Percentiles rank a stretch among this genome's conserved stretches.
Conservation (phyloP, 2,329 filamentous ascomycete genomes). For the Penicillium brasilianum region DNA sequence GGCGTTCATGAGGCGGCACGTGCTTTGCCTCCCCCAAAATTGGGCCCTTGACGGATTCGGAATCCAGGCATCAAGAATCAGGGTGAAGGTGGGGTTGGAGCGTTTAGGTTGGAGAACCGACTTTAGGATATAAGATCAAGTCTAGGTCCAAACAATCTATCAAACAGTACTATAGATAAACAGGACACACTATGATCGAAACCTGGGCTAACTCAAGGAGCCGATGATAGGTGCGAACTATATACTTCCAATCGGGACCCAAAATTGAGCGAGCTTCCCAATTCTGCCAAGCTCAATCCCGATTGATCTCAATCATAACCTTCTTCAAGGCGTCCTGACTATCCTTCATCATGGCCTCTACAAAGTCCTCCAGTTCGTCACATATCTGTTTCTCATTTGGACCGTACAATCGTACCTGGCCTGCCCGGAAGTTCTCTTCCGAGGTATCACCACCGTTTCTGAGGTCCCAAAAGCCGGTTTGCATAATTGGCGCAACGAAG, state of each 20-base stretch:
- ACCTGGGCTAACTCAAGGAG: no score
- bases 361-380: slow-evolving; percentile 4
- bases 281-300: neutral
- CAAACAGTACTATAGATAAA: no score
- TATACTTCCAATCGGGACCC: neutral
- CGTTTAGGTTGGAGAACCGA: no score
- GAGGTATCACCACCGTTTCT: neutral
- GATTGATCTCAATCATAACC: neutral
- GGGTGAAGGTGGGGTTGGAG: no score
- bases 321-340: slow-evolving; percentile 6
- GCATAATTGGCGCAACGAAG: neutral
- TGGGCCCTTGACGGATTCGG: neutral
- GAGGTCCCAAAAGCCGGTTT: slow-evolving; percentile 5
- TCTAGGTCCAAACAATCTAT: no score
- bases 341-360: neutral
- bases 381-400: slow-evolving; percentile 1
- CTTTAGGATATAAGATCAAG: no score
- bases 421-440: neutral
- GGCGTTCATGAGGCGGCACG: neutral
- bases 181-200: no score
- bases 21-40: neutral
- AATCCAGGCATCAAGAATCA: neutral
- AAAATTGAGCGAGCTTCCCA: neutral
- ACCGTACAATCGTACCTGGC: neutral
- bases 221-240: neutral